Evolutionary conservation across 2,329 filamentous ascomycete species (phyloP), one percentile per base, ranked within the genome.

Genomic region (Lachnum nothofagi): DNA sequence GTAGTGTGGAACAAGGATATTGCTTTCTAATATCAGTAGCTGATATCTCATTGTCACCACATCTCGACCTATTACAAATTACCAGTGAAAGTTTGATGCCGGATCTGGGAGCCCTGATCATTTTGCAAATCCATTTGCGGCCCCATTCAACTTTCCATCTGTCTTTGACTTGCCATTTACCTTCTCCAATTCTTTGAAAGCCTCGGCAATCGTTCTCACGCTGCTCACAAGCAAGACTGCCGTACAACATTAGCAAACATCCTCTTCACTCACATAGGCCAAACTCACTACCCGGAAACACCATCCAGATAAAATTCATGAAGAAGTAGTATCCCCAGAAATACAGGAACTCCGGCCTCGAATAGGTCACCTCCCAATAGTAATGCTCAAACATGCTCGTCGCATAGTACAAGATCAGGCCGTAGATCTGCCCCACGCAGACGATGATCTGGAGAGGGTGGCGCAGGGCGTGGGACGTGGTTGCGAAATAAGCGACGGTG

Each of bases 311-410:
- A 29, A 75, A 64, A 60, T 85, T 85, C 61, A 82, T 75, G 7
- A 76, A 78, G 22, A 79, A 70, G 53, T 80, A 84, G 58, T 84
- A 85, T 19, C 77, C 67, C 80, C 79, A 84, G 59, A 77, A 82
- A 59, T 85, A 85, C 20, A 79, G 58, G 25, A 71, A 67, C 64
- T 84, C 81, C 4, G 80, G 80, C 39, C 81, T 71, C 53, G 74
- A 78, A 60, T 81, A 78, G 19, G 69, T 69, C 12, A 72, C 62
- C 3, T 73, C 75, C 20, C 66, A 68, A 53, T 74, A 67, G 38
- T 67, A 69, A 51, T 70, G 64, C 54, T 80, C 77, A 47, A 72
- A 69, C 55, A 72, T 70, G 63, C 75, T 78, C 14, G 81, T 85
- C 1, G 76, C 68, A 63, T 81, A 84, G 67, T 85, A 85, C 31